Percentiles rank a stretch among this genome's conserved stretches.
These are phyloP conservation scores for Pyrrhoderma noxium DNA, from an alignment of 1,284 basidiomycete species.

Conservation along the genomic window DNA sequence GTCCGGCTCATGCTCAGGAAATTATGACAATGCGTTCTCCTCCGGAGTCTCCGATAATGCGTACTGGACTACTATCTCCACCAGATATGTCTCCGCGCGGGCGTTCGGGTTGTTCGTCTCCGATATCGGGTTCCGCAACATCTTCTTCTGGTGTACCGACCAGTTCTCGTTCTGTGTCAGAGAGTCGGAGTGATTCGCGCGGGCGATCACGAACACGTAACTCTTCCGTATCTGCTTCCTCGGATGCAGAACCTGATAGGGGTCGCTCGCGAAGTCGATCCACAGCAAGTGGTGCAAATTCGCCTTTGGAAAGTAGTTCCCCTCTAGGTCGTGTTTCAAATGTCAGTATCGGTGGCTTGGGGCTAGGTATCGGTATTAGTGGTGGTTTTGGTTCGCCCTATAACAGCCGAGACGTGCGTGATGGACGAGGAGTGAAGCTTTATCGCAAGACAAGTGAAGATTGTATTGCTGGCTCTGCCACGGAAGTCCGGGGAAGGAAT, in stretches of 20 bases:
- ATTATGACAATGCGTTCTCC: slow-evolving; percentile 8
- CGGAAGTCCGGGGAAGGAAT: slow-evolving; percentile 4
- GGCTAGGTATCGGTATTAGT: slow-evolving; percentile 4
- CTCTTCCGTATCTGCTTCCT: slow-evolving; percentile 11
- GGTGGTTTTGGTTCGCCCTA: slow-evolving; percentile 9
- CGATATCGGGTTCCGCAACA: slow-evolving; percentile 13
- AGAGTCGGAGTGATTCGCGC: slow-evolving; percentile 14
- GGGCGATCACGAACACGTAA: slow-evolving; percentile 17
- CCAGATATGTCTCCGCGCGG: slow-evolving; percentile 15
- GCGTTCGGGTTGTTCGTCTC: slow-evolving; percentile 9
- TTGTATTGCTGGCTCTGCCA: slow-evolving; percentile 1
- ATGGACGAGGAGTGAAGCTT: slow-evolving; percentile 13
- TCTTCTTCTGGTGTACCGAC: slow-evolving; percentile 8
- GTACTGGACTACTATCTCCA: slow-evolving; percentile 11
- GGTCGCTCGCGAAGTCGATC: slow-evolving; percentile 15
- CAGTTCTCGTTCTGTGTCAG: slow-evolving; percentile 12
- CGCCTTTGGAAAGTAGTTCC: slow-evolving; percentile 12
- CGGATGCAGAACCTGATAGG: slow-evolving; percentile 12
- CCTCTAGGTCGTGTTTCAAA: slow-evolving; percentile 4
- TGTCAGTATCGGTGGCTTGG: slow-evolving; percentile 5
- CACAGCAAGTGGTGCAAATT: slow-evolving; percentile 14
- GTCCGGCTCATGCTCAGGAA: slow-evolving; percentile 7
- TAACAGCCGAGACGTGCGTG: slow-evolving; percentile 16
- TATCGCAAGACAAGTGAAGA: slow-evolving; percentile 19
- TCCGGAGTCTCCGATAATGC: slow-evolving; percentile 7